These are phyloP conservation scores for Amanita brunnescens DNA, from an alignment of 768 basidiomycete species.

Conservation along the genomic window DNA sequence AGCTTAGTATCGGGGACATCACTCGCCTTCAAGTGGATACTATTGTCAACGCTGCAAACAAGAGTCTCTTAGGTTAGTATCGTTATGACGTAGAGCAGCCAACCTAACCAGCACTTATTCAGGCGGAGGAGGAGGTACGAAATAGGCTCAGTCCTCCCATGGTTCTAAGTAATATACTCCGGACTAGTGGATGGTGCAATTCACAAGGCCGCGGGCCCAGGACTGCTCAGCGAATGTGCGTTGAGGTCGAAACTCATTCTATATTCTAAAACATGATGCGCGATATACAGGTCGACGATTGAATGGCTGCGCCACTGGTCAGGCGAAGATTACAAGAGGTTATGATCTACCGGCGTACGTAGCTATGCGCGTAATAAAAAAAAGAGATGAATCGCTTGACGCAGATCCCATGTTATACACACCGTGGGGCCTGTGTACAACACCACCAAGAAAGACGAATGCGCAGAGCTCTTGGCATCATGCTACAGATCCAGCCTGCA, in stretches of 20 bases:
- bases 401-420: slow-evolving; percentile 67
- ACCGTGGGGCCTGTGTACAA: slow-evolving; percentile 73
- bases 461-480: slow-evolving; percentile 49
- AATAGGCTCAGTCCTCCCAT: background rate
- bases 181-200: slow-evolving; percentile 60
- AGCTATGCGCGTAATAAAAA: background rate
- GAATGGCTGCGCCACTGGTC: slow-evolving; percentile 61
- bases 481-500: slow-evolving; percentile 62
- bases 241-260: slow-evolving; percentile 1
- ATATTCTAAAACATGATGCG: background rate
- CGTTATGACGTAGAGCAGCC: background rate
- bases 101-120: background rate
- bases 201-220: slow-evolving; percentile 62
- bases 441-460: slow-evolving; percentile 26
- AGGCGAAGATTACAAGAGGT: slow-evolving; percentile 73
- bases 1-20: slow-evolving; percentile 66
- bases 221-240: slow-evolving; percentile 63
- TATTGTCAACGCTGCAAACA: slow-evolving; percentile 81
- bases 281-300: slow-evolving; percentile 62
- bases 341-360: slow-evolving; percentile 72
- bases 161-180: background rate
- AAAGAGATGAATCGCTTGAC: slow-evolving; percentile 1
- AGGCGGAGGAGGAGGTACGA: slow-evolving; percentile 75
- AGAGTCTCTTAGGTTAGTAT: slow-evolving; percentile 52
- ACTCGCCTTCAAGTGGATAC: slow-evolving; percentile 61